Base-by-base conservation (phyloP, 2,329 filamentous ascomycete genomes). In the Stagonosporopsis rhizophila region DNA sequence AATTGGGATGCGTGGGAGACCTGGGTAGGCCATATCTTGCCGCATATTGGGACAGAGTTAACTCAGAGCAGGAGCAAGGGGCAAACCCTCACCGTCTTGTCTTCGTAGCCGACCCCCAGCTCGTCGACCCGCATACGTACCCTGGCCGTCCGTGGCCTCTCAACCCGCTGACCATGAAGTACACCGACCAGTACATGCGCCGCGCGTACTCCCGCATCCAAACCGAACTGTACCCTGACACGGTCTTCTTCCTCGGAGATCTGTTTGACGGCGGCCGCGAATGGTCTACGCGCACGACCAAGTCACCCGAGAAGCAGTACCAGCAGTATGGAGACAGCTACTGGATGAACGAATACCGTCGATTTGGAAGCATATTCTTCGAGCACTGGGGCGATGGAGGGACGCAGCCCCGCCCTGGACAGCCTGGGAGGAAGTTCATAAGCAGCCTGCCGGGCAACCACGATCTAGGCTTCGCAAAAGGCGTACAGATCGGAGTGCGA, bases 111-210 rank as follows among this genome's bases (percentile, higher is more conserved):
- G 93, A 97, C 71, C 93, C 93, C 39, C 93, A 97, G 75, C 84
- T 97, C 56, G 92, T 95, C 70, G 93, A 97, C 76, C 91, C 92
- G 51, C 91, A 97, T 75, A 96, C 92, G n/a, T 97, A 97, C 70
- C 91, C 92, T 2, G 92, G 89, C 65, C 87, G 93, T 40, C 87
- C 87, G 35, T 90, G 88, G 88, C 87, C 87, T 11, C 77, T 90
- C n/a, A 87, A 86, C 7, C 81, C 81, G 7, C 73, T 89, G 57
- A 90, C 89, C 1, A 82, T 89, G 57, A 80, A 80, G 55, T 88
- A 96, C 66, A 96, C 93, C 52, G 95, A 99, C 76, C 90, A 92
- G 71, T 99, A 97, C 77, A 85, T 99, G 61, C 87, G 88, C 37
- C 87, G 93, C 38, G 88, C 90, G 8, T 98, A 96, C 74, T 84